Conservation (phyloP, 768 basidiomycete genomes). For the Butyriboletus loyo region DNA sequence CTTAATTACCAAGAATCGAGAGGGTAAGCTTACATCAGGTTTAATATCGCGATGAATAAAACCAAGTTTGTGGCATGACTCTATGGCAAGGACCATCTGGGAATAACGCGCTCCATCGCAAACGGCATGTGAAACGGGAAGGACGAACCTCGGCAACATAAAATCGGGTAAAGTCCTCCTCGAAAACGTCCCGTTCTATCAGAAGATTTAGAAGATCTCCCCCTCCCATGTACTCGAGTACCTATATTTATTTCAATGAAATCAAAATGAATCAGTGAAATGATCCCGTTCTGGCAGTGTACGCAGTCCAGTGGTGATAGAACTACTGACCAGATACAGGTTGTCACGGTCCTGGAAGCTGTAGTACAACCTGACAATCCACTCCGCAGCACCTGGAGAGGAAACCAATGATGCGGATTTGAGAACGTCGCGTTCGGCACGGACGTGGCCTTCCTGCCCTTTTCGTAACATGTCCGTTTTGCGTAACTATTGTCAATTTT, state of each 20-base stretch:
- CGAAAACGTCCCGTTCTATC: conserved; percentile 88
- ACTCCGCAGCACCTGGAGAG: conserved; percentile 74
- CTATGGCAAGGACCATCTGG: conserved; percentile 92
- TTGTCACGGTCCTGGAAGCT: conserved; percentile 95
- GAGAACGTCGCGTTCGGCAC: conserved; percentile 91
- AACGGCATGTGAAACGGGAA: conserved; percentile 19
- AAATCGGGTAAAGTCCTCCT: conserved; percentile 88
- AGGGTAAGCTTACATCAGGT: conserved; percentile 72
- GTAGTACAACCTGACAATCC: conserved; percentile 93
- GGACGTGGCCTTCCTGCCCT: conserved; percentile 96
- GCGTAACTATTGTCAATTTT: conserved; percentile 52
- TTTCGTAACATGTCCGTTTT: conserved; percentile 93
- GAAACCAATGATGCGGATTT: conserved; percentile 83
- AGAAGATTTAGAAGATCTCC: conserved; percentile 95
- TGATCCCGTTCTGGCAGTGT: conserved; percentile 25
- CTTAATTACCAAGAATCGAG: conserved; percentile 27
- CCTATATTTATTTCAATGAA: conserved; percentile 54
- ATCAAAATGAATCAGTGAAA: conserved; percentile 52
- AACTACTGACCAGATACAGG: conserved; percentile 79
- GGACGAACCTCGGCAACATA: conserved; percentile 84
- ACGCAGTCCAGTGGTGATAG: conserved; percentile 29
- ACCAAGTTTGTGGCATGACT: conserved; percentile 89
- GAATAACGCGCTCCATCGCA: conserved; percentile 26
- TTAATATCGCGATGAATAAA: conserved; percentile 99
- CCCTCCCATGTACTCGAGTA: conserved; percentile 94